phyloP scores from a whole-genome alignment of 208 protist species.

The Trypanosomatidae sp. region DNA sequence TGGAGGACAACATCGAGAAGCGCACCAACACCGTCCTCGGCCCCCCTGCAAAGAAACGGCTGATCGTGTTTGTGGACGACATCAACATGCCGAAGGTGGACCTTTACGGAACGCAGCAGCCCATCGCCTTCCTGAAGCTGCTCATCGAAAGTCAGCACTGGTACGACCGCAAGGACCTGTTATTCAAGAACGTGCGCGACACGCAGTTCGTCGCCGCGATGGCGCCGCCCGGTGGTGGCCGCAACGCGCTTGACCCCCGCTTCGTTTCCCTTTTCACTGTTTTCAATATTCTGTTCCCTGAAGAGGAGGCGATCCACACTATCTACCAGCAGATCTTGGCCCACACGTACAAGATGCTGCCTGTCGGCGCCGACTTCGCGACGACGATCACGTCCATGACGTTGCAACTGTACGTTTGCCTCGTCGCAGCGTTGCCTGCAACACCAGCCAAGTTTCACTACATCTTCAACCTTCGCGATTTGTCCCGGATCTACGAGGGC shows the following conservation, averaged over 20 bases:
- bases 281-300: conserved; percentile 98
- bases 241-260: conserved; percentile 97
- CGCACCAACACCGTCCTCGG: conserved; percentile 95
- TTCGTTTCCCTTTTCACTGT: conserved; percentile 98
- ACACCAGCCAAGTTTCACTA: conserved; percentile 99
- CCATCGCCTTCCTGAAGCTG: conserved; percentile 98
- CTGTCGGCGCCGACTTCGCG: conserved; percentile 36
- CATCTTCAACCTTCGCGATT: conserved; percentile 99
- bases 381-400: conserved; percentile 92
- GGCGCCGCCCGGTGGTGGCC: conserved; percentile 96
- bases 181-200: conserved; percentile 96
- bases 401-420: conserved; percentile 92
- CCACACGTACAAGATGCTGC: conserved; percentile 84
- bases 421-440: conserved; percentile 93
- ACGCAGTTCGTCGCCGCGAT: conserved; percentile 97
- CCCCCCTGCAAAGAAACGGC: conserved; percentile 95
- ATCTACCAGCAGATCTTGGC: conserved; percentile 97
- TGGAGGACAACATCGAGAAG: conserved; percentile 98
- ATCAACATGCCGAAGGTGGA: conserved; percentile 99
- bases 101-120: conserved; percentile 98
- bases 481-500: conserved; percentile 98
- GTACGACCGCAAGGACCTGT: conserved; percentile 97
- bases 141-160: conserved; percentile 96
- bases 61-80: conserved; percentile 98
- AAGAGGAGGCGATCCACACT: conserved; percentile 93